Conservation (phyloP, 2,329 filamentous ascomycete genomes). For the Aaosphaeria pasadenensis region DNA sequence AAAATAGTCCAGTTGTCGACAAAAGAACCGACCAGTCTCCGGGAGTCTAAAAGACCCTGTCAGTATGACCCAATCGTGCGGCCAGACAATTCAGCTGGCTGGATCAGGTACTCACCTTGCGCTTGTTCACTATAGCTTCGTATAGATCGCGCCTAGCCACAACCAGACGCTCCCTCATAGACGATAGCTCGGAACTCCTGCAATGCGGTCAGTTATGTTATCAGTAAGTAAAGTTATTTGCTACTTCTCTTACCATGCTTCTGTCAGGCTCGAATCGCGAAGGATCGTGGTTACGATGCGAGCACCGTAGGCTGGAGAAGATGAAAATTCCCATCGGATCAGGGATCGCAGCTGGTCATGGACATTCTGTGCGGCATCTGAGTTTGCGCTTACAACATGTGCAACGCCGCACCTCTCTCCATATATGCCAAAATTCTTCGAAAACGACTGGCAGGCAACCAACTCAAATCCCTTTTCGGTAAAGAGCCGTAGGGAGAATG, state of each 20-base stretch:
- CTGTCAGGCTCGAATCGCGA: slow-evolving; percentile 5
- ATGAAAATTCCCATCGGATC: slow-evolving; percentile 27
- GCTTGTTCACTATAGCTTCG: slow-evolving; percentile 5
- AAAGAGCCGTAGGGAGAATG: slow-evolving; percentile 25
- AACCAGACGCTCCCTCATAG: slow-evolving; percentile 12
- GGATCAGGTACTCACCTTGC: background rate
- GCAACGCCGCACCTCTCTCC: slow-evolving; percentile 35
- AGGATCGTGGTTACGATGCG: slow-evolving; percentile 21
- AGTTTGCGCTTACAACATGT: slow-evolving; percentile 17
- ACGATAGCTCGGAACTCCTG: background rate
- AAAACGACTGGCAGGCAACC: slow-evolving; percentile 37
- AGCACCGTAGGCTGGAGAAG: slow-evolving; percentile 24
- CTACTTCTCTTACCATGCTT: slow-evolving; percentile 6
- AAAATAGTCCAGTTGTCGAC: slow-evolving; percentile 18
- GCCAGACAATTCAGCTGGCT: no score
- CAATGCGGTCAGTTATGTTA: background rate
- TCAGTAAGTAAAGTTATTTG: no score
- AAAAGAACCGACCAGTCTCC: slow-evolving; percentile 16
- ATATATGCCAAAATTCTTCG: slow-evolving; percentile 42
- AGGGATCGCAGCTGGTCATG: slow-evolving; percentile 25
- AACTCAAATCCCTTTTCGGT: slow-evolving; percentile 25
- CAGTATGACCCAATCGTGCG: no score
- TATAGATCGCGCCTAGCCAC: slow-evolving; percentile 7
- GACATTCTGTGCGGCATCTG: slow-evolving; percentile 13
- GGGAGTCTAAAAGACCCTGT: slow-evolving; percentile 8